A percentile compares a stretch with the other conserved stretches of the same genome.
Evolutionary conservation across 2,329 filamentous ascomycete genomes (phyloP).

Genomic region (Pseudophaeomoniella oleicola): DNA sequence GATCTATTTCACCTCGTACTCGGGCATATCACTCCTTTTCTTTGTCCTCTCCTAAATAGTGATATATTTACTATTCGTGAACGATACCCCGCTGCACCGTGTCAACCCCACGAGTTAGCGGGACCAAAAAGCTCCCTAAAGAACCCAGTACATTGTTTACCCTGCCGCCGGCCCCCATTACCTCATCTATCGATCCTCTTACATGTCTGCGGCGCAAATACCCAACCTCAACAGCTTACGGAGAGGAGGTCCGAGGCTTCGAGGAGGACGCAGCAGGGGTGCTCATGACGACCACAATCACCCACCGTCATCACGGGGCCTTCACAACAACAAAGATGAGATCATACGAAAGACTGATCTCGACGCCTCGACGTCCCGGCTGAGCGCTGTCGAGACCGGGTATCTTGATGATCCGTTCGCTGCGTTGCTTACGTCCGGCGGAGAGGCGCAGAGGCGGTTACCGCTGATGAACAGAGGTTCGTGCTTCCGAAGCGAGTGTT

Average conservation of each 20-base stretch:
- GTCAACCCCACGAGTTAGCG: no score
- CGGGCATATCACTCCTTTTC: no score
- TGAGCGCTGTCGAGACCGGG: constrained; percentile 75
- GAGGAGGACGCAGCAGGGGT: constrained; percentile 32
- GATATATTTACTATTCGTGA: no score
- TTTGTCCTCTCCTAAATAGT: not conserved
- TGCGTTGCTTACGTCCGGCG: constrained; percentile 16
- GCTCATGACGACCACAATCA: constrained; percentile 22
- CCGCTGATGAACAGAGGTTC: constrained; percentile 90
- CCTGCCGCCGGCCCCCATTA: no score
- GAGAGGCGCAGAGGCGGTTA: constrained; percentile 40
- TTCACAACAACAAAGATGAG: constrained; percentile 50
- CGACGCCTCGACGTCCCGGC: constrained; percentile 74
- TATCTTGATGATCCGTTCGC: constrained; percentile 79
- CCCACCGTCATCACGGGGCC: constrained; percentile 18
- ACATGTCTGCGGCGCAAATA: constrained; percentile 60
- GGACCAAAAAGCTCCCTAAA: no score
- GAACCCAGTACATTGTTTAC: no score
- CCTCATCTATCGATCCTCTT: no score
- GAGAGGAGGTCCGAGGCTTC: constrained; percentile 25
- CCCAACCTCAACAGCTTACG: constrained; percentile 59
- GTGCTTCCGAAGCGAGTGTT: constrained; percentile 8
- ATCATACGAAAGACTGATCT: constrained; percentile 80
- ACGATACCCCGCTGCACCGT: no score
- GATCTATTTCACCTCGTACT: no score